These are phyloP conservation scores for Tephrocybe rancida DNA, from an alignment of 768 basidiomycete species.

Conservation along the genomic window DNA sequence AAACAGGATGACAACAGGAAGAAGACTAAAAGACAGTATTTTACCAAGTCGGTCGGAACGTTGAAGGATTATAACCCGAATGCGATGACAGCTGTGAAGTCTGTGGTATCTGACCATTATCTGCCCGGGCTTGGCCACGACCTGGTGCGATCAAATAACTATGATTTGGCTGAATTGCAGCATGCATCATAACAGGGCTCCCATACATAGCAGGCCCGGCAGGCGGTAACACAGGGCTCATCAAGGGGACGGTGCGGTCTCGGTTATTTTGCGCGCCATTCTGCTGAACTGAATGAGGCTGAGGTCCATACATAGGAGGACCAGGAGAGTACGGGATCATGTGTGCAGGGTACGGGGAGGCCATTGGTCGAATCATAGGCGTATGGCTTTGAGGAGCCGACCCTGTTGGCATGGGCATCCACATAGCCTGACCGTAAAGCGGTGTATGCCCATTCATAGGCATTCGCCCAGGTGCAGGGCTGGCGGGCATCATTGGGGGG, in stretches of 20 bases:
- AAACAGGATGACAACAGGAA: slow-evolving; percentile 25
- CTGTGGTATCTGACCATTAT: slow-evolving; percentile 48
- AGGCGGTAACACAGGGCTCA: slow-evolving; percentile 75
- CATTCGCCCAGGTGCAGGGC: slow-evolving; percentile 65
- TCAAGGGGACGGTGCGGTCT: slow-evolving; percentile 57
- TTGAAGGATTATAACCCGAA: slow-evolving; percentile 40
- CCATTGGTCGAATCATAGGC: slow-evolving; percentile 56
- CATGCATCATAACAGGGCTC: slow-evolving; percentile 72
- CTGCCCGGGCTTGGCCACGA: slow-evolving; percentile 51
- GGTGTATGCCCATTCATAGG: slow-evolving; percentile 63
- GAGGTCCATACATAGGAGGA: slow-evolving; percentile 51
- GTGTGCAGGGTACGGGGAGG: slow-evolving; percentile 66
- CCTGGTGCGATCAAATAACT: slow-evolving; percentile 52
- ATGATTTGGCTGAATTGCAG: slow-evolving; percentile 38
- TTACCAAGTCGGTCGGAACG: slow-evolving; percentile 57
- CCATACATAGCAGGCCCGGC: slow-evolving; percentile 65
- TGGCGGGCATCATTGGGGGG: slow-evolving; percentile 57
- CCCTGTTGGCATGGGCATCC: slow-evolving; percentile 58
- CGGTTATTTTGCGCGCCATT: slow-evolving; percentile 39
- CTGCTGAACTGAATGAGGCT: slow-evolving; percentile 47
- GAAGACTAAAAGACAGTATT: slow-evolving; percentile 24
- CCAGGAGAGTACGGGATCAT: slow-evolving; percentile 67
- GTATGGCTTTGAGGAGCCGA: slow-evolving; percentile 48
- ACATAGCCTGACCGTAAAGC: slow-evolving; percentile 63
- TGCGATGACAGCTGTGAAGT: slow-evolving; percentile 33